Evolutionary conservation across 202 grass and related monocot species (phyloP).

Genomic region (Setaria italica): DNA sequence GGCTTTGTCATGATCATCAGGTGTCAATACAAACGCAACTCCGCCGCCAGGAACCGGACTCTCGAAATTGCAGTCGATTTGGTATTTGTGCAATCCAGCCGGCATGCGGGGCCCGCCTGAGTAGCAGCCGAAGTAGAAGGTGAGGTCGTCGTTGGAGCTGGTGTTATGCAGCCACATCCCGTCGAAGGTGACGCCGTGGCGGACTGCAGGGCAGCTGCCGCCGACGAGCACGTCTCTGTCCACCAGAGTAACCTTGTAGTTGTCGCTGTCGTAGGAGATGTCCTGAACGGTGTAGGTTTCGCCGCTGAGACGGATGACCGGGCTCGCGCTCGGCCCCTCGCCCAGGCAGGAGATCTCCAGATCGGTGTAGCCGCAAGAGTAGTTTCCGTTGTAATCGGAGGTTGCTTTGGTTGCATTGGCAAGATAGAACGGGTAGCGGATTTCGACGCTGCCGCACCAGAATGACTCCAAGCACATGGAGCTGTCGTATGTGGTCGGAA

Average conservation of each 20-base stretch:
- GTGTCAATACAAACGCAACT: constrained; percentile 21
- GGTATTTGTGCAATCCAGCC: rapidly evolving
- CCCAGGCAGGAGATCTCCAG: constrained; percentile 31
- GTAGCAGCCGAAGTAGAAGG: constrained; percentile 52
- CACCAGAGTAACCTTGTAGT: neutral
- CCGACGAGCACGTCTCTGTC: neutral
- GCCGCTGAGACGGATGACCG: neutral
- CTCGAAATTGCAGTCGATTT: neutral
- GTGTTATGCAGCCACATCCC: neutral
- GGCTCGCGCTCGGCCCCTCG: rapidly evolving
- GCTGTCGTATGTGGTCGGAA: neutral
- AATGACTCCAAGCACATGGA: constrained; percentile 12
- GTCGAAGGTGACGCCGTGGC: constrained; percentile 9
- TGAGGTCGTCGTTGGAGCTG: neutral
- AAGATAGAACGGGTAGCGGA: constrained; percentile 38
- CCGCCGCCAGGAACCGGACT: rapidly evolving
- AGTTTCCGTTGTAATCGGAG: neutral
- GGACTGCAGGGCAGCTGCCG: neutral
- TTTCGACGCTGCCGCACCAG: neutral
- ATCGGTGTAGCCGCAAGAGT: constrained; percentile 58
- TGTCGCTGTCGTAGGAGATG: neutral
- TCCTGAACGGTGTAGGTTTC: neutral
- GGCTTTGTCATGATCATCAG: rapidly evolving
- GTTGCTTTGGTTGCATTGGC: rapidly evolving
- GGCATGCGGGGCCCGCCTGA: rapidly evolving